Evolutionary conservation across 768 basidiomycete genomes (phyloP).

Genomic region (Rhodotorula paludigena): DNA sequence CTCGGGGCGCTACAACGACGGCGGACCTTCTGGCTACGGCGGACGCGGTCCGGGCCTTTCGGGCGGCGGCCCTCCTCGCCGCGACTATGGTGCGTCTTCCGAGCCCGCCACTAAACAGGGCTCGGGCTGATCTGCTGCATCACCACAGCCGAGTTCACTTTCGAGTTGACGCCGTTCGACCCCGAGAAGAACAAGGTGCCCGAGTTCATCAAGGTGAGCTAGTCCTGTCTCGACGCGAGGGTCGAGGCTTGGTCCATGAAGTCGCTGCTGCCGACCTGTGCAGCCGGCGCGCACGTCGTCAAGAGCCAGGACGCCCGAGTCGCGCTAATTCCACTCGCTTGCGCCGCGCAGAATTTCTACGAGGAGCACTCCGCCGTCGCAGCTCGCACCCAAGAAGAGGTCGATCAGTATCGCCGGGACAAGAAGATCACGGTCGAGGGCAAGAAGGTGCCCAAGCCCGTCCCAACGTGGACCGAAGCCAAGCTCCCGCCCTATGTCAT

Average conservation of each 20-base stretch:
- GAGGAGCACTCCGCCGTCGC: constrained; percentile 78
- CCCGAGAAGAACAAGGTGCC: not conserved
- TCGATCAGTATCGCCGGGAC: constrained; percentile 71
- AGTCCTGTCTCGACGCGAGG: too few species aligned
- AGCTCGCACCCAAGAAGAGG: constrained; percentile 62
- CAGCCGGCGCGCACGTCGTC: too few species aligned
- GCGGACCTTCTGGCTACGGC: not conserved
- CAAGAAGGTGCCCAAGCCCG: constrained; percentile 83
- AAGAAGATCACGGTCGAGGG: constrained; percentile 75
- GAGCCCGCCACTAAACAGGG: too few species aligned
- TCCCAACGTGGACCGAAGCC: constrained; percentile 76
- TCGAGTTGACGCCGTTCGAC: not conserved
- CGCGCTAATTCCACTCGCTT: not conserved
- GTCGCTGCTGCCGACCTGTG: too few species aligned
- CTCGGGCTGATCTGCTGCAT: too few species aligned
- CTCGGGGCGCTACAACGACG: not conserved
- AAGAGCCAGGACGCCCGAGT: too few species aligned
- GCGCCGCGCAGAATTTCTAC: not conserved
- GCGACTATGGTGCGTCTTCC: too few species aligned
- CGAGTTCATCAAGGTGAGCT: not conserved
- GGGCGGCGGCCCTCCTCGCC: not conserved
- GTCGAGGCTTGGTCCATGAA: too few species aligned
- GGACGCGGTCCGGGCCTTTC: too few species aligned
- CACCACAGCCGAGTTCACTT: not conserved
- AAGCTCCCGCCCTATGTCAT: not conserved